A percentile compares a stretch with the other conserved stretches of the same genome.
phyloP scores from a whole-genome alignment of 352 stramenopile species.

The Phytophthora rubi region DNA sequence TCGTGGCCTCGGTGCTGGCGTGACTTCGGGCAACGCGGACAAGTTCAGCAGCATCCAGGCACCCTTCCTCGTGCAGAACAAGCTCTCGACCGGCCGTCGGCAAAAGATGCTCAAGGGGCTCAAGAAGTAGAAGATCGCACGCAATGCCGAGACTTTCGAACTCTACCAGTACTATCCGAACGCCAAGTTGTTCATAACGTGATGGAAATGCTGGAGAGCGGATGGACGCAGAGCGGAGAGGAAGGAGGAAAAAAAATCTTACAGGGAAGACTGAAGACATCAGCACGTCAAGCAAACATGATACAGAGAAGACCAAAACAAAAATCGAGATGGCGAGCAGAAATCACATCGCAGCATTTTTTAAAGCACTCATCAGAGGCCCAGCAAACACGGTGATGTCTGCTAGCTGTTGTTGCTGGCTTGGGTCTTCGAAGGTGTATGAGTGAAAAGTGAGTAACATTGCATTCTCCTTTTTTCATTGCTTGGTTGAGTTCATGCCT shows the following conservation, averaged over 20 bases:
- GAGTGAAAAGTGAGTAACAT: conserved; percentile 44
- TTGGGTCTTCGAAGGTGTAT: conserved; percentile 21
- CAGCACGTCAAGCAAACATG: conserved; percentile 40
- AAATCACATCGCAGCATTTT: conserved; percentile 39
- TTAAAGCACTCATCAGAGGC: conserved; percentile 32
- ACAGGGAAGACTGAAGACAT: conserved; percentile 48
- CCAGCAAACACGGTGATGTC: conserved; percentile 19
- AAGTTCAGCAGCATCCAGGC: conserved; percentile 90
- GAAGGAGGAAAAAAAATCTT: conserved; percentile 37
- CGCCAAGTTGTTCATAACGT: conserved; percentile 37
- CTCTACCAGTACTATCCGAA: conserved; percentile 7
- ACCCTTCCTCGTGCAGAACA: conserved; percentile 86
- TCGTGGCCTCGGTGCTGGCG: conserved; percentile 38
- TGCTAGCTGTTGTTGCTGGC: conserved; percentile 13
- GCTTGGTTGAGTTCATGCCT: conserved; percentile 21
- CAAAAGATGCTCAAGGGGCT: conserved; percentile 92
- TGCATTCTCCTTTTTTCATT: conserved; percentile 40
- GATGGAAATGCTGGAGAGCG: conserved; percentile 16
- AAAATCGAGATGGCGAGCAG: conserved; percentile 34
- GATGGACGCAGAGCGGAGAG: conserved; percentile 23
- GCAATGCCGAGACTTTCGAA: conserved; percentile 22
- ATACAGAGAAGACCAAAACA: conserved; percentile 36
- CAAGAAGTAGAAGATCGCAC: conserved; percentile 71
- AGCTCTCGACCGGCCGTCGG: conserved; percentile 81
- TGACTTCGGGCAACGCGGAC: conserved; percentile 64